Evolutionary conservation across 2,329 filamentous ascomycete genomes (phyloP), one percentile per base, ranked within the genome.

Genomic region (Trichoderma afroharzianum): DNA sequence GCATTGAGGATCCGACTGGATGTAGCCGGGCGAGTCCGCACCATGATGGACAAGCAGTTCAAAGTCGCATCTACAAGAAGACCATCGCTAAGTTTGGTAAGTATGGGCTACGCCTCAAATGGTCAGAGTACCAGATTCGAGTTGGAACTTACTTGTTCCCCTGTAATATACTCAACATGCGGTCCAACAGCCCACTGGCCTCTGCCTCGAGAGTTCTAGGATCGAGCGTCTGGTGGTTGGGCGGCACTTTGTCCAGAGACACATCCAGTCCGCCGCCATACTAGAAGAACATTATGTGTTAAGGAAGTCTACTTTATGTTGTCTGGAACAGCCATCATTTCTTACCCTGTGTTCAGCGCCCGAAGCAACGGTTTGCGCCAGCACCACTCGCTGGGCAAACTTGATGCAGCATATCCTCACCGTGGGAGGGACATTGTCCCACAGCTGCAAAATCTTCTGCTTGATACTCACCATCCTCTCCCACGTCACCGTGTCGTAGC

Each of bases 351-450:
- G 92, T 79, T 98, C 95, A 70, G 90, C 86, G 75, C 93, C 92
- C 72, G 91, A 84, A 61, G 93, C 93, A n/a, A 91, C 90, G 12
- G 94, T 98, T 82, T 99, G 95, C 21, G 94, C 93, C 75, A 98
- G 88, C 58, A 99, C 92, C 58, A 98, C 93, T 74, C 93, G 91
- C 83, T 99, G 95, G 47, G 94, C 92, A 81, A 99, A 99, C 82
- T 99, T 99, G 86, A 98, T 92, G 84, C 96, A 98, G 85, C 94
- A 97, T 80, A 98, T 91, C 77, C 91, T 91, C 74, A 98, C 89
- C 3, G 93, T 92, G 14, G 91, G 87, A 15, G 89, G 84, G 21
- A 93, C 91, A 57, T 86, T 88, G 76, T 98, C 95, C 95, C 97
- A 98, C 78, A 96, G 90, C 72, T 89, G 90, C 72, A 99, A 82